A percentile compares a stretch with the other conserved stretches of the same genome.
Conservation (phyloP, 345 rosid genomes). For the Physaria fendleri region DNA sequence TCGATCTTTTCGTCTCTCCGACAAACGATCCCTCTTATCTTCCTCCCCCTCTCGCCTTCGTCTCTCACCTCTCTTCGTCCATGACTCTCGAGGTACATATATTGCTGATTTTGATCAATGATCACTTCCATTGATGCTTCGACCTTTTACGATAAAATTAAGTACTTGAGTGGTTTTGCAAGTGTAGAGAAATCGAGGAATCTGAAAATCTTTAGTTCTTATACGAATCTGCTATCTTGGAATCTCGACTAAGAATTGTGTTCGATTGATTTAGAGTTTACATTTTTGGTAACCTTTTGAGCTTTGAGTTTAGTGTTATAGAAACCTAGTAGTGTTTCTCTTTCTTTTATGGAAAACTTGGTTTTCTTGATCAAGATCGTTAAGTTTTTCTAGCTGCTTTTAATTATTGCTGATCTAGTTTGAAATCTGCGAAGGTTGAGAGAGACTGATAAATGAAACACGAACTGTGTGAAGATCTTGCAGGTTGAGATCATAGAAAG, state of each 20-base stretch:
- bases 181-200: background rate
- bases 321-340: too few species aligned
- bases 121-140: background rate
- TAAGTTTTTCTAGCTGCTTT: background rate
- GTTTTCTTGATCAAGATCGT: background rate
- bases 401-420: too few species aligned
- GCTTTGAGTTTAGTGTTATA: background rate
- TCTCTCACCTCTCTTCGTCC: slow-evolving; percentile 25
- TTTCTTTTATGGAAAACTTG: too few species aligned
- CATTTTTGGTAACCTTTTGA: background rate
- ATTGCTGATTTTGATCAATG: too few species aligned
- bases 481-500: too few species aligned
- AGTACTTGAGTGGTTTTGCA: background rate
- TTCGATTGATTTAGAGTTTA: background rate
- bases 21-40: slow-evolving; percentile 13
- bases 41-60: slow-evolving; percentile 21
- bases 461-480: too few species aligned
- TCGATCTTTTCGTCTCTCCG: slow-evolving; percentile 30
- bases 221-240: background rate
- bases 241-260: background rate
- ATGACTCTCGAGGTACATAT: slow-evolving; percentile 37
- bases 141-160: background rate
- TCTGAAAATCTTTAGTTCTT: background rate
- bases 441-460: too few species aligned
- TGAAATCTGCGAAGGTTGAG: too few species aligned